phyloP scores from a whole-genome alignment of 805 yeast genomes.

The Spathaspora boniae region DNA sequence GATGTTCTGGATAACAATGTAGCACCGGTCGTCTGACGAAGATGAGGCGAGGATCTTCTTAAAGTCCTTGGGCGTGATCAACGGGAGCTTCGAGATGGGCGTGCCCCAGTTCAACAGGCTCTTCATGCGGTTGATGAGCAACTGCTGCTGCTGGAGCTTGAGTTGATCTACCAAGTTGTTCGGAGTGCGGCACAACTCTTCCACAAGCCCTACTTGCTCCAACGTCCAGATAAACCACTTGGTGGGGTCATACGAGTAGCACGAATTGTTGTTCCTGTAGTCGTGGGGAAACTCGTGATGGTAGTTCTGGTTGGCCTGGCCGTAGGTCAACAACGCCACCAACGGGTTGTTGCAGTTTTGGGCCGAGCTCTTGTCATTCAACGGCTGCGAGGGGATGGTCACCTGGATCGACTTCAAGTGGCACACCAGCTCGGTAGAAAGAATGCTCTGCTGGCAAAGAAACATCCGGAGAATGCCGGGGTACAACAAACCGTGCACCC shows the following conservation, averaged over 20 bases:
- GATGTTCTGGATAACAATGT: conserved; percentile 84
- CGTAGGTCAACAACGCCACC: conserved; percentile 67
- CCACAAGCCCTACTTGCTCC: conserved; percentile 54
- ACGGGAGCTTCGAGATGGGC: conserved; percentile 83
- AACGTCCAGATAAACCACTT: conserved; percentile 64
- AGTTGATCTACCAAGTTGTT: conserved; percentile 63
- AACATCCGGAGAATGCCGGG: conserved; percentile 75
- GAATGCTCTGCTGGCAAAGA: conserved; percentile 73
- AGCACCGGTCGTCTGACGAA: conserved; percentile 46
- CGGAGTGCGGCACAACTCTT: conserved; percentile 58
- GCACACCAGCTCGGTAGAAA: conserved; percentile 78
- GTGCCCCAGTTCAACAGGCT: conserved; percentile 89
- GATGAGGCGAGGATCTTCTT: conserved; percentile 34
- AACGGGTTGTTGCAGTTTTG: conserved; percentile 56
- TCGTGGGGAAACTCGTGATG: conserved; percentile 96
- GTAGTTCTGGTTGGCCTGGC: conserved; percentile 90
- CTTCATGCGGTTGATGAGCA: conserved; percentile 70
- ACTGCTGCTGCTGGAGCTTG: conserved; percentile 67
- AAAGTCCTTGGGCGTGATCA: conserved; percentile 48
- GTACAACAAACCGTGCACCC: conserved; percentile 45
- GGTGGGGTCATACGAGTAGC: conserved; percentile 84
- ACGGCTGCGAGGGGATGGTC: conserved; percentile 55
- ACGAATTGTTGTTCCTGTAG: conserved; percentile 68
- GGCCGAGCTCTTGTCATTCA: conserved; percentile 62
- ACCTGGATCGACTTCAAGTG: conserved; percentile 62